Percentiles rank a stretch among this genome's conserved stretches.
Conservation (phyloP, 1,284 basidiomycete species). For the Naganishia cerealis region DNA sequence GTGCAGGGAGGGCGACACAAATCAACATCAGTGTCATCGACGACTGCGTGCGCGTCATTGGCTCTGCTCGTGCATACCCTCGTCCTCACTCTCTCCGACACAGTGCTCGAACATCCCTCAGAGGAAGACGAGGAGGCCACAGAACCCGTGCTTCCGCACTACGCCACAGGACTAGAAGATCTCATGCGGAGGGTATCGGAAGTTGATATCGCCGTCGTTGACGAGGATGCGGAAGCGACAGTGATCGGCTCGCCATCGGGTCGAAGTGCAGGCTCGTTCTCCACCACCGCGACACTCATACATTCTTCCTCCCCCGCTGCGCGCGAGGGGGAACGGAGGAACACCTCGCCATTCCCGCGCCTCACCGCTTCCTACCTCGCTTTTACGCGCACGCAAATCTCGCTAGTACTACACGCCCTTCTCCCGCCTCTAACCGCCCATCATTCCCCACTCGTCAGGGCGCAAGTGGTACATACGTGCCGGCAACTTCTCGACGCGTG, state of each 20-base stretch:
- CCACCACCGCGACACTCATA: slow-evolving; percentile 5
- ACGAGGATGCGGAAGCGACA: slow-evolving; percentile 65
- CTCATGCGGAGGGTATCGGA: slow-evolving; percentile 43
- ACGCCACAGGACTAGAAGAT: slow-evolving; percentile 50
- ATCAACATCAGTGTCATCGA: slow-evolving; percentile 41
- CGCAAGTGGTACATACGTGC: slow-evolving; percentile 56
- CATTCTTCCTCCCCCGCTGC: slow-evolving; percentile 25
- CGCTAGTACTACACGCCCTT: slow-evolving; percentile 47
- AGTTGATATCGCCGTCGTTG: slow-evolving; percentile 62
- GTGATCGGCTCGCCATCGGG: slow-evolving; percentile 46
- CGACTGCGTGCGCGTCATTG: slow-evolving; percentile 58
- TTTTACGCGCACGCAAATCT: slow-evolving; percentile 51
- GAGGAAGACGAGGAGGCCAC: slow-evolving; percentile 57
- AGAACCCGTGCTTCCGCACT: slow-evolving; percentile 56
- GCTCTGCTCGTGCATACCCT: slow-evolving; percentile 61
- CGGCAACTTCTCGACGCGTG: slow-evolving; percentile 61
- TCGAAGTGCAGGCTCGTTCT: not conserved
- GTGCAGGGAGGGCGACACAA: slow-evolving; percentile 47
- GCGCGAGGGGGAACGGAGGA: slow-evolving; percentile 17
- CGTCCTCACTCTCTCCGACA: slow-evolving; percentile 60
- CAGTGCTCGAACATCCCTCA: slow-evolving; percentile 55
- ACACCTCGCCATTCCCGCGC: slow-evolving; percentile 44
- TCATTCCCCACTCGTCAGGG: slow-evolving; percentile 48
- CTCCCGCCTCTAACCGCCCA: slow-evolving; percentile 45
- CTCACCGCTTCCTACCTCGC: slow-evolving; percentile 52